Evolutionary conservation across 1,284 basidiomycete genomes (phyloP).

Genomic region (Jaminaea rosea): DNA sequence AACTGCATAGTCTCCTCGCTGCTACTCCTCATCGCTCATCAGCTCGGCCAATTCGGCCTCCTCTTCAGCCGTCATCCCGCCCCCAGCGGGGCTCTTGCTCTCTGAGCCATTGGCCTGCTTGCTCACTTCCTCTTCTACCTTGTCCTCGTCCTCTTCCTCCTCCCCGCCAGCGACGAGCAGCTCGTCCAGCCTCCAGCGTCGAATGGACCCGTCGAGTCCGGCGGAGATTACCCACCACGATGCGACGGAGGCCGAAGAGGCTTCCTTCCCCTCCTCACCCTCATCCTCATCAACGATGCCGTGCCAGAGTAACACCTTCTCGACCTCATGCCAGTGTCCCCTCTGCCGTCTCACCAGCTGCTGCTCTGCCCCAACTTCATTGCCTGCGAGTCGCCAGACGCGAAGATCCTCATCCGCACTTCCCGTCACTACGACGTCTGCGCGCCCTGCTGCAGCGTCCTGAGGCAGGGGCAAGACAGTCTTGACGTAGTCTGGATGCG

Average conservation of each 20-base stretch:
- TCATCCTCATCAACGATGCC: neutral
- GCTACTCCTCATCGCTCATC: conserved; percentile 1
- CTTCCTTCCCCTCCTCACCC: neutral
- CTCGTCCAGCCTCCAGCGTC: neutral
- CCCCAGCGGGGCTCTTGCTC: too few species aligned
- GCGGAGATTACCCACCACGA: neutral
- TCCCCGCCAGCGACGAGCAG: neutral
- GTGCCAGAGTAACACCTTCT: neutral
- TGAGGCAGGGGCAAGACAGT: neutral
- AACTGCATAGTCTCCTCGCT: too few species aligned
- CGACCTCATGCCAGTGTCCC: conserved; percentile 3
- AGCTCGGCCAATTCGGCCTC: conserved; percentile 1
- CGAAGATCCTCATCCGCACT: neutral
- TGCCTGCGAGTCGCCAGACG: neutral
- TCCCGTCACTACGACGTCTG: neutral
- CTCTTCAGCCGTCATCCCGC: conserved; percentile 3
- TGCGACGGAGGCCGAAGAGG: too few species aligned
- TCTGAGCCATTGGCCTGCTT: too few species aligned
- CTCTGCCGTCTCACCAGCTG: neutral
- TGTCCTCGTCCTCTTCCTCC: neutral
- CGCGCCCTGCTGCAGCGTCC: too few species aligned
- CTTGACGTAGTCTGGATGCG: conserved; percentile 4
- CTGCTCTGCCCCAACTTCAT: neutral
- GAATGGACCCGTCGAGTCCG: neutral
- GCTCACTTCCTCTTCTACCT: too few species aligned